A percentile compares a stretch with the other conserved stretches of the same genome.
phyloP scores from a whole-genome alignment of 208 protist species.

The Trypanosomatidae sp. region DNA sequence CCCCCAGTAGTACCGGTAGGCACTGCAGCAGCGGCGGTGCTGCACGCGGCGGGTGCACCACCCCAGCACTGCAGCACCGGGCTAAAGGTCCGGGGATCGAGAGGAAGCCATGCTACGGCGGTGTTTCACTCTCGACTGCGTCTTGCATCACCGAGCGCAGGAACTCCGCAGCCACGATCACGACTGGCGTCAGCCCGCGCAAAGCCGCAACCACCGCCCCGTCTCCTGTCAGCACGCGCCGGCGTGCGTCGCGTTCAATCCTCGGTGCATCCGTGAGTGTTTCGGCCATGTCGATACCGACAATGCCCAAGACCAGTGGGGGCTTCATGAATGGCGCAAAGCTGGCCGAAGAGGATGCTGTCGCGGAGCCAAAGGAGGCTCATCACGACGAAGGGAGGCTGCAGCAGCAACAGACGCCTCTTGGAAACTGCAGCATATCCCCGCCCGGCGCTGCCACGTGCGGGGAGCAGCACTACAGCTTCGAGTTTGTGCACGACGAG shows the following conservation, averaged over 20 bases:
- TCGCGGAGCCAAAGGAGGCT: background rate
- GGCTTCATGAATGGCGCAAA: background rate
- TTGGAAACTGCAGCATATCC: slow-evolving; percentile 4
- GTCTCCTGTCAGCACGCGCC: slow-evolving; percentile 1
- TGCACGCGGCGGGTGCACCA: background rate
- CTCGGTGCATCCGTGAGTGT: slow-evolving; percentile 24
- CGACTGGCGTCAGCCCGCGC: background rate
- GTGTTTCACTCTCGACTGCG: slow-evolving; percentile 10
- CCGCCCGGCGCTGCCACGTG: slow-evolving; percentile 4
- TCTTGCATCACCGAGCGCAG: slow-evolving; percentile 8
- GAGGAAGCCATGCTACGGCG: slow-evolving; percentile 1
- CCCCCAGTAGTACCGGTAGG: background rate
- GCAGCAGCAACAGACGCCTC: slow-evolving; percentile 4
- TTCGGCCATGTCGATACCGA: slow-evolving; percentile 21
- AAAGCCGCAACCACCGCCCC: background rate
- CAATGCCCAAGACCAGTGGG: background rate
- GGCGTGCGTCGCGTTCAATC: slow-evolving; percentile 14
- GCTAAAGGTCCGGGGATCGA: slow-evolving; percentile 1
- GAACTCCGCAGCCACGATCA: slow-evolving; percentile 11
- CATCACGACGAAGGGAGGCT: background rate
- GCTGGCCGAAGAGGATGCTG: background rate
- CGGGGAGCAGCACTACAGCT: slow-evolving; percentile 78
- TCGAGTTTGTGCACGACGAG: slow-evolving; percentile 86
- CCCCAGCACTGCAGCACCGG: slow-evolving; percentile 1
- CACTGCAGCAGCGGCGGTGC: background rate